A percentile compares a stretch with the other conserved stretches of the same genome.
Conservation (phyloP, 305 asterid species). For the Solanum hybrid region DNA sequence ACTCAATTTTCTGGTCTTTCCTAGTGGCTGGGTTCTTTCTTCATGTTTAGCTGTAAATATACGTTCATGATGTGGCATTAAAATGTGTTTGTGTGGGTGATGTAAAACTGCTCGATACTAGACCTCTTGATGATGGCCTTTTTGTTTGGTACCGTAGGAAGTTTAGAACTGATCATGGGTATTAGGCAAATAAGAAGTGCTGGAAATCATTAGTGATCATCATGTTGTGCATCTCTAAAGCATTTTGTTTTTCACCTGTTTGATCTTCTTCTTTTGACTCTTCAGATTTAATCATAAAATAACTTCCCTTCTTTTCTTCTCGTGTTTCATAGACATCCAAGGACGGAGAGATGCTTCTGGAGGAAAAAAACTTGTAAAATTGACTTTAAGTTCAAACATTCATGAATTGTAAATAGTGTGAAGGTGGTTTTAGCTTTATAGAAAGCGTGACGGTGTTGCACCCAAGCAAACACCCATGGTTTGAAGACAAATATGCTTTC, state of each 20-base stretch:
- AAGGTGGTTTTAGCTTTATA: background rate
- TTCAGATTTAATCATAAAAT: background rate
- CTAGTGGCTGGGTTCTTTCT: background rate
- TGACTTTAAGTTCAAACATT: background rate
- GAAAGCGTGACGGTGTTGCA: background rate
- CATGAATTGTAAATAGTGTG: background rate
- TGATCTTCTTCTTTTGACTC: background rate
- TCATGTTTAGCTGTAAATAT: background rate
- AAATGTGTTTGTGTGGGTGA: background rate
- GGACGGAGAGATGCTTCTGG: background rate
- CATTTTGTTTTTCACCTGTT: background rate
- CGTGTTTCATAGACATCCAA: background rate
- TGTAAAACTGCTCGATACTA: background rate
- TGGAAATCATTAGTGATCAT: background rate
- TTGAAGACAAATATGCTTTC: background rate
- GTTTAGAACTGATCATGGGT: background rate
- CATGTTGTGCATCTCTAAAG: background rate
- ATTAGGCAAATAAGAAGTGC: background rate
- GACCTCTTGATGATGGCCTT: background rate
- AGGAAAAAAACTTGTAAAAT: background rate
- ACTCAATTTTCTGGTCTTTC: background rate
- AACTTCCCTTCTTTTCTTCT: slow-evolving; percentile 40
- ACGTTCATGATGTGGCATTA: background rate
- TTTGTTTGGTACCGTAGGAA: background rate
- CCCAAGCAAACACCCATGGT: background rate